Evolutionary conservation across 345 rosid species (phyloP).

Genomic region (Cardamine resedifolia): DNA sequence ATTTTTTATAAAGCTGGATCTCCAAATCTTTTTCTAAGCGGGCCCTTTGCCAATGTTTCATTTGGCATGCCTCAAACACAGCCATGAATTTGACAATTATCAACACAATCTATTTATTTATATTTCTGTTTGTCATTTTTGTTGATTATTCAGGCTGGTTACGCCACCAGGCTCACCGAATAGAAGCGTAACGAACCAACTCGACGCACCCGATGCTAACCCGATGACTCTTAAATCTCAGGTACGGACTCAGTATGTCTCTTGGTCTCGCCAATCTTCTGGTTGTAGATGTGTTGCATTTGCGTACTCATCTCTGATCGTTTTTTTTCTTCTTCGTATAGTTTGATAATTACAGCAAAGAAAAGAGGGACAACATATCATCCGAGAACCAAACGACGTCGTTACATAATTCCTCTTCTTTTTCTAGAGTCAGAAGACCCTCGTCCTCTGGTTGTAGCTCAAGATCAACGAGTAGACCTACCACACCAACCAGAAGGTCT

Average conservation of each 20-base stretch:
- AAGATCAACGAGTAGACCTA: constrained; percentile 45
- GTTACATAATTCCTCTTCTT: neutral
- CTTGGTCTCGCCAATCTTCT: neutral
- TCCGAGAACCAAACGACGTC: constrained; percentile 37
- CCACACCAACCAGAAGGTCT: constrained; percentile 51
- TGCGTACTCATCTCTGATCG: neutral
- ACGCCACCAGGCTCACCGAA: constrained; percentile 38
- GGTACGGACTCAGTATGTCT: constrained; percentile 14
- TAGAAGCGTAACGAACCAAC: neutral
- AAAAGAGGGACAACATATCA: too few species aligned
- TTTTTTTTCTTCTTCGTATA: neutral
- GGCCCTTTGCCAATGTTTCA: too few species aligned
- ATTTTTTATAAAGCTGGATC: too few species aligned
- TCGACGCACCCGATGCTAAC: neutral
- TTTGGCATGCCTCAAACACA: too few species aligned
- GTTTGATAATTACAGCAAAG: constrained; percentile 9
- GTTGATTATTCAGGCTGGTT: constrained; percentile 26
- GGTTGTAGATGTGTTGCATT: too few species aligned
- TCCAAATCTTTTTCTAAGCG: too few species aligned
- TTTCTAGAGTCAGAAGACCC: constrained; percentile 45
- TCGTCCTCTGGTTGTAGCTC: constrained; percentile 61
- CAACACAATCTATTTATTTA: too few species aligned
- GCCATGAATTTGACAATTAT: too few species aligned
- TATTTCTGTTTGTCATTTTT: too few species aligned
- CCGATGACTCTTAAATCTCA: constrained; percentile 5